phyloP scores from a whole-genome alignment of 108 stramenopile species.

The Stephanodiscus triporus region DNA sequence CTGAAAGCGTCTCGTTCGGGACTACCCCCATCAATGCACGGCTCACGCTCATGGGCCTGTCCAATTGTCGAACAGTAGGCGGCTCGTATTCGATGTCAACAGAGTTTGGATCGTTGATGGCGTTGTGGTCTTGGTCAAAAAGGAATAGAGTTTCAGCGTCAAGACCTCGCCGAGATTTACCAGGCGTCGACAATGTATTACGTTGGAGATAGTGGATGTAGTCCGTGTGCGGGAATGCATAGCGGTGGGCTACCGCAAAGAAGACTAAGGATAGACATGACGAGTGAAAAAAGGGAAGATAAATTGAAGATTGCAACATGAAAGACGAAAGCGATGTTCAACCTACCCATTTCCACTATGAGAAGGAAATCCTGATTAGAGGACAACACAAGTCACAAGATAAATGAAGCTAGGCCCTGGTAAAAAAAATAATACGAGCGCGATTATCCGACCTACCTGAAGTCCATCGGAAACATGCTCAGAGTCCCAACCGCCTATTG shows the following conservation, averaged over 20 bases:
- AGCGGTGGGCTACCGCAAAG: slow-evolving; percentile 54
- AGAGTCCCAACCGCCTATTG: slow-evolving; percentile 40
- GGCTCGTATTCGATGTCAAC: slow-evolving; percentile 44
- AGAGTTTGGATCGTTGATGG: slow-evolving; percentile 19
- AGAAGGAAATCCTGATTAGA: slow-evolving; percentile 22
- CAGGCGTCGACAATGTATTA: background rate
- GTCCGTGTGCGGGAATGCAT: slow-evolving; percentile 61
- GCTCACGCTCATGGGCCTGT: slow-evolving; percentile 42
- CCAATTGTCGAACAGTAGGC: slow-evolving; percentile 43
- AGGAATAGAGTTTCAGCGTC: slow-evolving; percentile 35
- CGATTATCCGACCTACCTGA: slow-evolving; percentile 24
- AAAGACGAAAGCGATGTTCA: slow-evolving; percentile 14
- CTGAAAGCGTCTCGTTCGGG: slow-evolving; percentile 47
- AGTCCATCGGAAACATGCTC: slow-evolving; percentile 43
- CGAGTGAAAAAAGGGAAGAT: no score
- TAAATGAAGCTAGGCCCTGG: background rate
- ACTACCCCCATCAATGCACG: slow-evolving; percentile 38
- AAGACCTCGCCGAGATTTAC: background rate
- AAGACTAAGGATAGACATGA: slow-evolving; percentile 22
- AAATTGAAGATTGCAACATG: slow-evolving; percentile 51
- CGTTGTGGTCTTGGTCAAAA: slow-evolving; percentile 51
- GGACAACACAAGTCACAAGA: slow-evolving; percentile 18
- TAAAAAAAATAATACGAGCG: background rate
- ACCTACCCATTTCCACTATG: no score
- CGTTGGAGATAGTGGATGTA: slow-evolving; percentile 48